These are phyloP conservation scores for Tulasnella calospora DNA, from an alignment of 768 basidiomycete genomes.

Conservation along the genomic window DNA sequence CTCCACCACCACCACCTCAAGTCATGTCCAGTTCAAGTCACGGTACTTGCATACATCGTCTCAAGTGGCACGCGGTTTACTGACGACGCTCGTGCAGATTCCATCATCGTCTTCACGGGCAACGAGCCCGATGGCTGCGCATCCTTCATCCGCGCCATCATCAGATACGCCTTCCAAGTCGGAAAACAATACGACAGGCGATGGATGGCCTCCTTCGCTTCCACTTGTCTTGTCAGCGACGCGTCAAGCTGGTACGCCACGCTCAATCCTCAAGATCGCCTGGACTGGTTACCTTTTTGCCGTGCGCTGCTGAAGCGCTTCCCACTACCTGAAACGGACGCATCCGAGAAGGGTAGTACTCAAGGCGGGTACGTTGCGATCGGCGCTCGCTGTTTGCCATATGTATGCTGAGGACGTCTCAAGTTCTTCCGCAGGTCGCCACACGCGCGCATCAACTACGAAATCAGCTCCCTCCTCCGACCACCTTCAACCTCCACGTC, in stretches of 20 bases:
- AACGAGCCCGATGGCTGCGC: slow-evolving; percentile 1
- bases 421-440: too few species aligned
- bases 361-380: too few species aligned
- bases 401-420: too few species aligned
- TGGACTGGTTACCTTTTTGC: neutral
- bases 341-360: too few species aligned
- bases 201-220: neutral
- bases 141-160: neutral
- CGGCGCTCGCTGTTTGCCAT: too few species aligned
- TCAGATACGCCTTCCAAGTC: neutral
- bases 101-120: neutral
- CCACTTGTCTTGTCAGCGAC: neutral
- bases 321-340: neutral
- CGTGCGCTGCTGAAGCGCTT: neutral
- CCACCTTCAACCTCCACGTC: neutral
- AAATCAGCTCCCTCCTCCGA: neutral
- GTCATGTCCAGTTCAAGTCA: neutral
- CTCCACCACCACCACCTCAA: neutral
- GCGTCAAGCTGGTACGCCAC: neutral
- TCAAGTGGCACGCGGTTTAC: neutral
- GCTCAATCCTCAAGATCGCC: neutral
- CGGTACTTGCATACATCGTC: neutral
- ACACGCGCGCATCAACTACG: neutral
- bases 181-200: slow-evolving; percentile 1
- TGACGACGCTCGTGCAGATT: neutral